Conservation (phyloP, 2,329 filamentous ascomycete species). For the Xylaria sp. region DNA sequence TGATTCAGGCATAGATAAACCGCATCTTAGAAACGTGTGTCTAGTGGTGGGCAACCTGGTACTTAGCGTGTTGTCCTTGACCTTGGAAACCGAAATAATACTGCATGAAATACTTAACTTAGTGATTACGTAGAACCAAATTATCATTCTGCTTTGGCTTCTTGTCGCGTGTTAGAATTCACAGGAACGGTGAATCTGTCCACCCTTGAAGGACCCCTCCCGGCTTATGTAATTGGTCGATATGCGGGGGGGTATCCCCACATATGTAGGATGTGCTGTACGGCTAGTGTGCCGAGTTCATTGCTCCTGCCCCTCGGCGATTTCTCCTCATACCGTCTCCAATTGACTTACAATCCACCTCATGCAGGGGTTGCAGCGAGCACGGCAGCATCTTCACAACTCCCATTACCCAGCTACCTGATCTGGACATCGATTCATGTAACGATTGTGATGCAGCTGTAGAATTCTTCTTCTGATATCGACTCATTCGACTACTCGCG, state of each 20-base stretch:
- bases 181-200: not conserved
- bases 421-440: not conserved
- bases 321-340: constrained; percentile 12
- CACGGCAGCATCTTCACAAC: not conserved
- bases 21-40: too few species aligned
- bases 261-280: not conserved
- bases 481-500: not conserved
- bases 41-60: too few species aligned
- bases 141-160: too few species aligned
- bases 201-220: not conserved
- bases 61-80: too few species aligned
- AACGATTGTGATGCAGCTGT: not conserved
- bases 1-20: too few species aligned
- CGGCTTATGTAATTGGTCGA: constrained; percentile 18
- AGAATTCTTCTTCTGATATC: not conserved
- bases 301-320: constrained; percentile 14
- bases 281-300: not conserved
- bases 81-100: too few species aligned
- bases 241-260: constrained; percentile 22
- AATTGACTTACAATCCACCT: constrained; percentile 13
- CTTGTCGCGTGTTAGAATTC: too few species aligned
- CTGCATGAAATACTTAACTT: too few species aligned
- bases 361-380: constrained; percentile 25
- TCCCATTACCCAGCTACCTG: constrained; percentile 12
- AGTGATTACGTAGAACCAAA: too few species aligned